phyloP scores from a whole-genome alignment of 2,329 filamentous ascomycete species.

The Lachnellula occidentalis region DNA sequence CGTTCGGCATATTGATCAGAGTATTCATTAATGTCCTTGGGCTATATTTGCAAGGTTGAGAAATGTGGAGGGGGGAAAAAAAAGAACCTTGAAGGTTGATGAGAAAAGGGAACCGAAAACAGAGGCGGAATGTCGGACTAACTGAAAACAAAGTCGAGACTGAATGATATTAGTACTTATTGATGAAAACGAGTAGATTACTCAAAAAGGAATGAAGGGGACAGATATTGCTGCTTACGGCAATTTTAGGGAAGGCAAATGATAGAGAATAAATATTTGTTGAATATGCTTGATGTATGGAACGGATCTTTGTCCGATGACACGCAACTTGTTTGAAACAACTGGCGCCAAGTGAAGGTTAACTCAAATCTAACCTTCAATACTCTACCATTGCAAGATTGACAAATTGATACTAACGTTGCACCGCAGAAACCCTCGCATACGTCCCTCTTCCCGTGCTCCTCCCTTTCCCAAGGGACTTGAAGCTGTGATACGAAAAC shows the following conservation, averaged over 20 bases:
- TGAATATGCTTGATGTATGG: background rate
- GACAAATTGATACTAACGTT: background rate
- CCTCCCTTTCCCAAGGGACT: background rate
- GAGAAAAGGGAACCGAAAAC: background rate
- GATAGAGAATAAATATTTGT: background rate
- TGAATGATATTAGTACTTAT: background rate
- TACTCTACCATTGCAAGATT: background rate
- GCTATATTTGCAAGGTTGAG: no score
- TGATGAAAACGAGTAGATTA: background rate
- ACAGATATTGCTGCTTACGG: background rate
- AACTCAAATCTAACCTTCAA: background rate
- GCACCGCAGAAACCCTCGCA: background rate
- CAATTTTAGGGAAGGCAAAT: background rate
- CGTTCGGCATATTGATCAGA: background rate
- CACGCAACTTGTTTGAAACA: background rate
- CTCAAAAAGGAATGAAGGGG: background rate
- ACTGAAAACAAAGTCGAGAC: background rate
- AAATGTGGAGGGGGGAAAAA: background rate
- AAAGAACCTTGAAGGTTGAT: background rate
- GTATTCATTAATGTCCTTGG: background rate
- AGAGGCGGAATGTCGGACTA: background rate
- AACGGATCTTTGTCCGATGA: background rate
- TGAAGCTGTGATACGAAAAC: background rate
- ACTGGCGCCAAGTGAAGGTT: background rate
- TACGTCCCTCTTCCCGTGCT: background rate